phyloP scores from a whole-genome alignment of 116 monocot genomes.

The Iris pallida region DNA sequence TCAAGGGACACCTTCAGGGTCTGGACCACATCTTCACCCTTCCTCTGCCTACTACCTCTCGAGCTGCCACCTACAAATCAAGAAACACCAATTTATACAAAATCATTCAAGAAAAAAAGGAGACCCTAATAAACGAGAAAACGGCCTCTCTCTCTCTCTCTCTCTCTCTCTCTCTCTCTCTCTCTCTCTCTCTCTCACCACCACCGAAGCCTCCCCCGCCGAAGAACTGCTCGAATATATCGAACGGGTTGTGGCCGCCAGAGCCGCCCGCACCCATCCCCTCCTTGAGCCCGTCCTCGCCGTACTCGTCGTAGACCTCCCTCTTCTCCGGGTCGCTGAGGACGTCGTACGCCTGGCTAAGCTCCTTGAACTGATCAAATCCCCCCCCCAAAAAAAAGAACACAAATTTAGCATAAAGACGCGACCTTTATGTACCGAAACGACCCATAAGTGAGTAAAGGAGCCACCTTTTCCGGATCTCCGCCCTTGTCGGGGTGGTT shows the following conservation, averaged over 20 bases:
- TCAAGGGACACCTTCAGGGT: conserved; percentile 79
- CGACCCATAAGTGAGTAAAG: neutral
- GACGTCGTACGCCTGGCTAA: conserved; percentile 84
- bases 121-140: no score
- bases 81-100: neutral
- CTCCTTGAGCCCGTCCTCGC: conserved; percentile 88
- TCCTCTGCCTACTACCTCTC: conserved; percentile 56
- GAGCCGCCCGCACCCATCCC: conserved; percentile 66
- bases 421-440: neutral
- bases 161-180: neutral
- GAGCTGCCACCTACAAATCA: conserved; percentile 56
- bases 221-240: conserved; percentile 82
- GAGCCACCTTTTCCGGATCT: conserved; percentile 81
- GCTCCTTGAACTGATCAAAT: conserved; percentile 72
- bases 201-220: conserved; percentile 27
- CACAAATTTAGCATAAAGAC: conserved; percentile 1
- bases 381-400: conserved; percentile 2
- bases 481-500: conserved; percentile 96
- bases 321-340: conserved; percentile 84
- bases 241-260: conserved; percentile 63
- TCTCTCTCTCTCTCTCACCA: neutral
- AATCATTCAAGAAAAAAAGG: neutral
- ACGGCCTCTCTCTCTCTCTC: no score
- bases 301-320: conserved; percentile 82
- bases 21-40: conserved; percentile 74